phyloP scores from a whole-genome alignment of 2,329 filamentous ascomycete genomes.

The Alternaria brassicae region DNA sequence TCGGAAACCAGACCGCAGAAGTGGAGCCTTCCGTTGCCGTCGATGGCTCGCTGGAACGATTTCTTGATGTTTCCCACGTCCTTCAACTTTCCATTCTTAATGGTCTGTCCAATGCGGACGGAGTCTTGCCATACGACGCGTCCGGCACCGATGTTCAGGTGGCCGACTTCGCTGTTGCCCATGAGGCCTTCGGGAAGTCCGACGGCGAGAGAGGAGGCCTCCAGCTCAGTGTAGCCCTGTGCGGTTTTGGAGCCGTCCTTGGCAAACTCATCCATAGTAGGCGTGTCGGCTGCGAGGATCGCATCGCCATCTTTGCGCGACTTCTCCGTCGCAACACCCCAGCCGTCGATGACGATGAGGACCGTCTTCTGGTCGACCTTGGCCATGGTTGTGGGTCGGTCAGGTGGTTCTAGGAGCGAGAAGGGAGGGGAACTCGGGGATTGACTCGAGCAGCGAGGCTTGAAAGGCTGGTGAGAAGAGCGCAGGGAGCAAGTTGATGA shows the following conservation, averaged over 20 bases:
- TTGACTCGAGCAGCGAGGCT: not conserved
- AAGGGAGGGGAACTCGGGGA: not conserved
- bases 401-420: constrained; percentile 4
- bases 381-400: constrained; percentile 61
- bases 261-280: constrained; percentile 88
- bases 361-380: constrained; percentile 73
- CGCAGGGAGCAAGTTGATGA: constrained; percentile 21
- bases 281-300: constrained; percentile 91
- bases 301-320: constrained; percentile 92
- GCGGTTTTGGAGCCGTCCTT: constrained; percentile 71
- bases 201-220: constrained; percentile 94
- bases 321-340: constrained; percentile 83
- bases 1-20: constrained; percentile 91
- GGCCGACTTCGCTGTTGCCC: constrained; percentile 98
- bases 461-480: constrained; percentile 3
- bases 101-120: constrained; percentile 91
- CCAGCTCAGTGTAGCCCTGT: constrained; percentile 88
- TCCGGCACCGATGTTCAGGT: constrained; percentile 97
- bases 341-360: constrained; percentile 97
- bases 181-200: constrained; percentile 96
- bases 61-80: constrained; percentile 78
- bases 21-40: constrained; percentile 90
- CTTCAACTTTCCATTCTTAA: constrained; percentile 83
- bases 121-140: constrained; percentile 96
- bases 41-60: constrained; percentile 79